Base-by-base conservation (phyloP, 768 basidiomycete species). In the Mycena amicta region DNA sequence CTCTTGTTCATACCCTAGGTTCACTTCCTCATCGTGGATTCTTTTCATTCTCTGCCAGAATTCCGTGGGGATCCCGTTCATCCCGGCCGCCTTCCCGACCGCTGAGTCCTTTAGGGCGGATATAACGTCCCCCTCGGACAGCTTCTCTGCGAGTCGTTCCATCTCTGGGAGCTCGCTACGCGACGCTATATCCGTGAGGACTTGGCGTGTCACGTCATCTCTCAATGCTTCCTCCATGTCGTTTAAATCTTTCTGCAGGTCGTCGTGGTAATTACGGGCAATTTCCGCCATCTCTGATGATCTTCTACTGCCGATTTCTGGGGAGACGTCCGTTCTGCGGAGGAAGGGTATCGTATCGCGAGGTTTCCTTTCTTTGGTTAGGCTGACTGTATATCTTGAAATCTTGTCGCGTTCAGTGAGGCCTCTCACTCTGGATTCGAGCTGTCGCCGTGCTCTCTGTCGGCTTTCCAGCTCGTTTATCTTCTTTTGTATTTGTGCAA, bases 251-350 rank as follows among this genome's bases (percentile, higher is more conserved):
- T 3, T 0, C 22, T 61, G 59, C 2, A 61, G 51, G 5, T 59
- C 57, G n/a, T 53, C 49, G 39, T 59, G 52, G 46, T 59, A 61
- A 30, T 56, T 37, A 0, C 55, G 3, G 0, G 55, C 59, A 1
- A 56, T 29, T 16, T 61, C 59, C 4, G 59, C 51, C 59, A 61
- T 61, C 20, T 61, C 33, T 2, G 16, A 11, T 0, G 59, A 61
- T 0, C 45, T n/a, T 1, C 26, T 53, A 28, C 51, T 50, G 2
- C 55, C 26, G 8, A 6, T 16, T 11, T 25, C 60, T 2, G 60
- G 60, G 1, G 3, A 5, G 0, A 20, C 23, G 18, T 61, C 52
- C 2, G 52, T 57, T 3, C 55, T 25, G 3, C 33, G 13, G 3
- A 57, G 52, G n/a, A 27, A 45, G 0, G 13, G 25, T 0, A 45